Percentiles rank a stretch among this genome's conserved stretches.
Conservation (phyloP, 2,329 filamentous ascomycete genomes). For the Tympanopsis confertula region DNA sequence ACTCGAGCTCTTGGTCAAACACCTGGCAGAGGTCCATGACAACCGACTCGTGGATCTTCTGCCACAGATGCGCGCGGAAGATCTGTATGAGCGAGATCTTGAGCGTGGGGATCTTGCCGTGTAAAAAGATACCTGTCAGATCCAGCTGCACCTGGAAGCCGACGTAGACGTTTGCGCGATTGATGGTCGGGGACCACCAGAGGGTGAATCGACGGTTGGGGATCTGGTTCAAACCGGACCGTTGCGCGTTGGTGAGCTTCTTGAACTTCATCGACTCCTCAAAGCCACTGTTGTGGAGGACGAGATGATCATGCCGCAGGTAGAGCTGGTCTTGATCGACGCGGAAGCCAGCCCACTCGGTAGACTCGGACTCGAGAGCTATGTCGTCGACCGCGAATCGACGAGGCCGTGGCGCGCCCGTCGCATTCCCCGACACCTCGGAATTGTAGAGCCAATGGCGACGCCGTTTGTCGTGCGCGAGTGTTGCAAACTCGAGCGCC, state of each 20-base stretch:
- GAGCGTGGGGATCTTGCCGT: slow-evolving; percentile 94
- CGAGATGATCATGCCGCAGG: slow-evolving; percentile 32
- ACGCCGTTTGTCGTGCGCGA: slow-evolving; percentile 20
- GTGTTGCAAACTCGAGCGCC: slow-evolving; percentile 27
- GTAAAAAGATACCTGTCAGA: slow-evolving; percentile 94
- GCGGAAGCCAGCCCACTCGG: slow-evolving; percentile 36
- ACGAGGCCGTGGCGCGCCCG: slow-evolving; percentile 12
- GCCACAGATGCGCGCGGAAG: slow-evolving; percentile 98
- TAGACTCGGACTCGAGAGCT: slow-evolving; percentile 24
- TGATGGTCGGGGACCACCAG: slow-evolving; percentile 94
- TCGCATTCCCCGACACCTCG: slow-evolving; percentile 12
- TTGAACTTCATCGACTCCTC: slow-evolving; percentile 82
- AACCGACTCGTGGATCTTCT: slow-evolving; percentile 97
- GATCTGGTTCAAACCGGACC: slow-evolving; percentile 95
- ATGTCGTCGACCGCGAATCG: slow-evolving; percentile 28
- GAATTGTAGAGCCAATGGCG: slow-evolving; percentile 22
- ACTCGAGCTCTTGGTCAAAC: slow-evolving; percentile 93
- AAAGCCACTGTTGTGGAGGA: slow-evolving; percentile 38
- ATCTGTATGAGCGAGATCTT: slow-evolving; percentile 99
- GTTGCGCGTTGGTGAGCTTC: slow-evolving; percentile 92
- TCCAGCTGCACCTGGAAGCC: slow-evolving; percentile 99
- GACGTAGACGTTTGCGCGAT: slow-evolving; percentile 92
- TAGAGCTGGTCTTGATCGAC: slow-evolving; percentile 38
- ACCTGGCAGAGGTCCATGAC: slow-evolving; percentile 99
- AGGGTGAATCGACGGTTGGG: slow-evolving; percentile 96